Evolutionary conservation across 2,329 filamentous ascomycete species (phyloP).

Genomic region (Cladorrhinum sp.): DNA sequence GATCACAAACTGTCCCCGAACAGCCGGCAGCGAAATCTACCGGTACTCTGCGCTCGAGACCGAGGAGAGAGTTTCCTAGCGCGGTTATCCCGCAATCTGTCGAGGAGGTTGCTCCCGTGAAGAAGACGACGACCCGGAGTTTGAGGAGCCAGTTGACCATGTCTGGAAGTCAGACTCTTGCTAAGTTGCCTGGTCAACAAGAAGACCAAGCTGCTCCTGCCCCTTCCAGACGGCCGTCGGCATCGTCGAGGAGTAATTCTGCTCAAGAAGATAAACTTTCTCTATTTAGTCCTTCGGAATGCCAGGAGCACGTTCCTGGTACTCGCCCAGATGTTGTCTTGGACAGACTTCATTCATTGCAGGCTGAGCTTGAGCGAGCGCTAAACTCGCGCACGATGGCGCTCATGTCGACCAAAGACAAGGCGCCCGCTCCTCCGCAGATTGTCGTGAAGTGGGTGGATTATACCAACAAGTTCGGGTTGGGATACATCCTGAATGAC

Average conservation of each 20-base stretch:
- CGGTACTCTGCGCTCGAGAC: conserved; percentile 14
- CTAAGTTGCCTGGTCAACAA: conserved; percentile 3
- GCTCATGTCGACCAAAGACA: conserved; percentile 53
- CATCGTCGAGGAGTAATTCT: conserved; percentile 12
- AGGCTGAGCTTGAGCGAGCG: conserved; percentile 59
- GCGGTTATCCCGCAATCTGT: conserved; percentile 15
- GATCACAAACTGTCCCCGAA: conserved; percentile 34
- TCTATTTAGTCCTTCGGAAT: conserved; percentile 56
- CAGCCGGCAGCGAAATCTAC: conserved; percentile 29
- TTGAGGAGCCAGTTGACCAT: conserved; percentile 24
- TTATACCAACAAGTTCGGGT: conserved; percentile 81
- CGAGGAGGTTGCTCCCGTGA: conserved; percentile 15
- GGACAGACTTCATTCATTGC: conserved; percentile 53
- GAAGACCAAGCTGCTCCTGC: conserved; percentile 28
- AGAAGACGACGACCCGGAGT: conserved; percentile 18
- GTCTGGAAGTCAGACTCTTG: conserved; percentile 9
- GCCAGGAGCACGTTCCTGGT: conserved; percentile 46
- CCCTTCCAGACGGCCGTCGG: conserved; percentile 18
- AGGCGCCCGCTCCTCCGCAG: conserved; percentile 55
- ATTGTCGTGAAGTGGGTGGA: conserved; percentile 81
- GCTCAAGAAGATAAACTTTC: conserved; percentile 38
- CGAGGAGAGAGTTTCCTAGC: conserved; percentile 21
- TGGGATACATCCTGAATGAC: conserved; percentile 80
- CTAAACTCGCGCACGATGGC: conserved; percentile 63
- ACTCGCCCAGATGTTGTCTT: conserved; percentile 58